Evolutionary conservation across 257 asterid genomes (phyloP), one percentile per base, ranked within the genome.

Genomic region (Nicotiana obtusifolia): DNA sequence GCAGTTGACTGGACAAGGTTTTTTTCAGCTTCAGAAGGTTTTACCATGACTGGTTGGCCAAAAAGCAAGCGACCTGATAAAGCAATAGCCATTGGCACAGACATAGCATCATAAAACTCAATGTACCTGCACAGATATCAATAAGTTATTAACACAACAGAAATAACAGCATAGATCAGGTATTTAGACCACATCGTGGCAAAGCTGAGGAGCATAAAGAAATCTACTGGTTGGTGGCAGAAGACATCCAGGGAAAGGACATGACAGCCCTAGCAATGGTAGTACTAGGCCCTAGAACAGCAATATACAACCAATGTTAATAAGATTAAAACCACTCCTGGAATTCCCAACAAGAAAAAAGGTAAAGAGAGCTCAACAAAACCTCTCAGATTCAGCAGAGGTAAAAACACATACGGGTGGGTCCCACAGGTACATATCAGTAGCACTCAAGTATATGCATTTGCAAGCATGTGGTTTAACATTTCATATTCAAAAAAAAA

Each of bases 1-100:
- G 98, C 84, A 76, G 90, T 94, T 67, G 99, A 92, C 49, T 92
- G 98, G 83, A 96, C 99, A 84, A 96, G 99, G 86, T 96, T 96
- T 92, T 96, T 96, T 88, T 96, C 99, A 37, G 99, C 99, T 88
- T 96, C 99, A 2, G 99, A 96, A 77, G 99, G 99, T 85, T 96
- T 96, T 20, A 94, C 98, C 99, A 96, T 96, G 56, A 96, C 95
- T 82, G 99, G 98, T 86, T 96, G 99, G 56, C 99, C 98, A 86
- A 93, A 94, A 81, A 94, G 94, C 28, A 86, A 92, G 84, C 92
- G 99, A 20, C 99, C 99, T 57, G 97, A 91, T 57, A 94, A 82
- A 81, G 99, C 99, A 78, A 96, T 96, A 52, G 99, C 99, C 98
- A 94, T 92, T 13, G 99, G 99, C 62, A 96, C 99, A 76, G 98